Conservation (phyloP, 2,329 filamentous ascomycete genomes). For the Epichloe glyceriae region DNA sequence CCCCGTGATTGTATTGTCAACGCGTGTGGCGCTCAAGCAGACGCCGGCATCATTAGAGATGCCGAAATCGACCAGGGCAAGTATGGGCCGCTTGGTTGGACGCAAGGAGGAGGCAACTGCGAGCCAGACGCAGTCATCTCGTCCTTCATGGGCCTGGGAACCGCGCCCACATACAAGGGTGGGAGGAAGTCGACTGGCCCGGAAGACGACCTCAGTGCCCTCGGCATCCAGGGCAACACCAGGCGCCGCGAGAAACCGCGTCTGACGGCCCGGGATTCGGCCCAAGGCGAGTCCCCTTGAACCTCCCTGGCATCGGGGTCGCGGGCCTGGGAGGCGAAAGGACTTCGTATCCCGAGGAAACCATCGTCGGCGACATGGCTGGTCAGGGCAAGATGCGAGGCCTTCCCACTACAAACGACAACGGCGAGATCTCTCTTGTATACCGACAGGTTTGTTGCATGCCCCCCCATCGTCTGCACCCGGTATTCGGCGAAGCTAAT, state of each 20-base stretch:
- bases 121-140: conserved; percentile 3
- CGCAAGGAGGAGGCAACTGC: conserved; percentile 5
- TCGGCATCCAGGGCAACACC: neutral
- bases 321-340: neutral
- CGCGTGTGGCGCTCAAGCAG: conserved; percentile 3
- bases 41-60: conserved; percentile 4
- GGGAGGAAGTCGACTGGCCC: neutral
- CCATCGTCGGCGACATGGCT: neutral
- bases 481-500: too few relatives aligned
- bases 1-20: conserved; percentile 4
- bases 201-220: neutral
- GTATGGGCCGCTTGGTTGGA: conserved; percentile 4
- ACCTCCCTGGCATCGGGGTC: neutral
- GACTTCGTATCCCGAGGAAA: neutral
- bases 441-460: conserved; percentile 2
- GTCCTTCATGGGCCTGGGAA: neutral
- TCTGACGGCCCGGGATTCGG: too few relatives aligned
- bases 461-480: too few relatives aligned
- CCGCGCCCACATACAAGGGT: conserved; percentile 1
- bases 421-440: neutral
- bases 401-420: conserved; percentile 3
- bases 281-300: neutral
- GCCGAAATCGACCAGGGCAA: neutral
- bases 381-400: conserved; percentile 1
- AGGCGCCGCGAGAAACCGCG: neutral